A percentile compares a stretch with the other conserved stretches of the same genome.
These are phyloP conservation scores for Phytophthora niederhauseri DNA, from an alignment of 352 stramenopile genomes.

Conservation along the genomic window DNA sequence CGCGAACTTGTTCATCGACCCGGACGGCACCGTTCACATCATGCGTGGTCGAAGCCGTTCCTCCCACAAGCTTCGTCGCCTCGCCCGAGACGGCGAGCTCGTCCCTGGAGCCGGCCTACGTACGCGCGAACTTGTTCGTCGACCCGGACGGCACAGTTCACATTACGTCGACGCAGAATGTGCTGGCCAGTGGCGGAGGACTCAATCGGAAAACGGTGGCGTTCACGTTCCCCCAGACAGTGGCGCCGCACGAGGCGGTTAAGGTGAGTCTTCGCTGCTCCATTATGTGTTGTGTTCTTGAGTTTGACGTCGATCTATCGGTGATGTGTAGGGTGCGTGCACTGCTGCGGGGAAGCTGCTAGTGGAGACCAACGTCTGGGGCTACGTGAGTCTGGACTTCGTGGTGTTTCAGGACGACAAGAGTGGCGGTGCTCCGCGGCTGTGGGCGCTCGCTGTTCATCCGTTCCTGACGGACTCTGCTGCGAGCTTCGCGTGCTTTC, in stretches of 20 bases:
- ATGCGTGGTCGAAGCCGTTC: slow-evolving; percentile 83
- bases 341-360: slow-evolving; percentile 25
- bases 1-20: slow-evolving; percentile 83
- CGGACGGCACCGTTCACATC: slow-evolving; percentile 66
- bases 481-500: slow-evolving; percentile 73
- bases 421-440: slow-evolving; percentile 40
- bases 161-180: slow-evolving; percentile 74
- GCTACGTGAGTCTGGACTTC: slow-evolving; percentile 87
- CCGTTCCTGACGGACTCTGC: slow-evolving; percentile 84
- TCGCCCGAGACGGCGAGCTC: slow-evolving; percentile 3
- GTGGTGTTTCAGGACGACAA: slow-evolving; percentile 72
- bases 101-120: slow-evolving; percentile 36
- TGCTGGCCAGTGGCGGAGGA: slow-evolving; percentile 36
- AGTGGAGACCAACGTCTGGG: slow-evolving; percentile 55
- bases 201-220: slow-evolving; percentile 50
- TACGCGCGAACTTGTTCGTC: slow-evolving; percentile 85
- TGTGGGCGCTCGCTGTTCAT: slow-evolving; percentile 80
- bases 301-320: neutral
- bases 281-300: neutral
- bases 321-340: slow-evolving; percentile 26
- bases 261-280: slow-evolving; percentile 30
- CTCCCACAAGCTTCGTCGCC: slow-evolving; percentile 22
- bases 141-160: slow-evolving; percentile 69
- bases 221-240: slow-evolving; percentile 80
- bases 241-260: slow-evolving; percentile 77